Base-by-base conservation (phyloP, 176 grass and related monocot genomes). In the Oropetium thomaeum region DNA sequence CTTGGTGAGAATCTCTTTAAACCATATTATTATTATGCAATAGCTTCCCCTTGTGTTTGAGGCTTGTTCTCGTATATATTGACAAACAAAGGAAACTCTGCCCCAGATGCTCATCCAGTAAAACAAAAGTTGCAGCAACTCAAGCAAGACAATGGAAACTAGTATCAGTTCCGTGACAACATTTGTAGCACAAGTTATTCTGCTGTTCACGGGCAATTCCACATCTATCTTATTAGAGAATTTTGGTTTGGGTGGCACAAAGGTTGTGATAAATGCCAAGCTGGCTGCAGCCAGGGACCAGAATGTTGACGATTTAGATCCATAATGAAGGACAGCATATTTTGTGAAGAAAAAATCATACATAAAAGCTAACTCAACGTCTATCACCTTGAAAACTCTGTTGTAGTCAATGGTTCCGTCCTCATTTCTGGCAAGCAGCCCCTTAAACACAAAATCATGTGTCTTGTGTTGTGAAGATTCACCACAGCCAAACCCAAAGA, bases 331-430 rank as follows among this genome's bases (percentile, higher is more conserved):
- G 5, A 38, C 1, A 49, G 78, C 67, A 62, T 62, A 38, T n/a
- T 62, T 80, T 16, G 67, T 80, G 78, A 71, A 71, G 30, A 71
- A 71, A 15, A 80, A 61, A 70, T 70, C 54, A 61, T 62, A 80
- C 8, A 37, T 58, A 47, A 60, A 79, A 33, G 38, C 40, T 19
- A 71, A 8, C 31, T 80, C 78, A 27, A 70, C 29, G 0, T 80
- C 61, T 29, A 65, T 54, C 62, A 54, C 44, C 33, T 19, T 67
- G 22, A 67, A 82, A 14, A n/a, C 11, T n/a, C 62, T 43, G 16
- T 75, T 7, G 49, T 1, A 74, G 13, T 44, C 45, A 0, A 12
- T 19, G 10, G 5, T 5, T 15, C 38, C 52, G 7, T 43, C 10
- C 62, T 43, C 52, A 8, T 54, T 55, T 37, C 35, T 53, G 27